A percentile compares a stretch with the other conserved stretches of the same genome.
Conservation (phyloP, 352 stramenopile species). For the Phytophthora crassamura region DNA sequence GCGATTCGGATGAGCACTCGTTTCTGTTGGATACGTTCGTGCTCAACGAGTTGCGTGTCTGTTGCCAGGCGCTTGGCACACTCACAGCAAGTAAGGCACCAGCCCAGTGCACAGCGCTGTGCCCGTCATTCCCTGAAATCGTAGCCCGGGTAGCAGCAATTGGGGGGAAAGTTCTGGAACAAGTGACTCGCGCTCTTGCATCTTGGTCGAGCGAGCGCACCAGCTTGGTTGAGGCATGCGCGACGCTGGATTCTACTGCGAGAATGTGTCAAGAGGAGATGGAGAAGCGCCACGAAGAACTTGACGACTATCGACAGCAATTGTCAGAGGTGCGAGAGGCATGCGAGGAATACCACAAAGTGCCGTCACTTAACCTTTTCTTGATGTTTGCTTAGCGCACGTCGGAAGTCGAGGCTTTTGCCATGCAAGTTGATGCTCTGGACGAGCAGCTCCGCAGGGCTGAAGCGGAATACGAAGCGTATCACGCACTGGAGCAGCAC, state of each 20-base stretch:
- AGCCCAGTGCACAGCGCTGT: conserved; percentile 5
- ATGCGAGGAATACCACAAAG: not conserved
- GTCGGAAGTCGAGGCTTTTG: conserved; percentile 29
- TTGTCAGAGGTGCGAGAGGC: conserved; percentile 34
- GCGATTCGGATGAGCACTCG: not conserved
- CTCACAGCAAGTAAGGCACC: conserved; percentile 14
- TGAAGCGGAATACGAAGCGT: conserved; percentile 25
- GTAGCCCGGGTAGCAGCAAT: conserved; percentile 19
- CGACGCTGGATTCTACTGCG: conserved; percentile 41
- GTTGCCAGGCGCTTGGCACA: conserved; percentile 28
- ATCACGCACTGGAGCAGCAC: conserved; percentile 36
- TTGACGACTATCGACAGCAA: conserved; percentile 27
- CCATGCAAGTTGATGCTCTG: conserved; percentile 25
- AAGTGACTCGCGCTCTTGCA: conserved; percentile 21
- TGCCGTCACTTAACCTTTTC: conserved; percentile 3
- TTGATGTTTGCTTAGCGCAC: conserved; percentile 18
- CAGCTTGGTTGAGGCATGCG: conserved; percentile 39
- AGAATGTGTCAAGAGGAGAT: conserved; percentile 46
- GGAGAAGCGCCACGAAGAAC: conserved; percentile 39
- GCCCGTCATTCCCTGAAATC: conserved; percentile 23
- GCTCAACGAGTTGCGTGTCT: conserved; percentile 24
- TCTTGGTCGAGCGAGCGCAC: conserved; percentile 52
- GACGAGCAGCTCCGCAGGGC: conserved; percentile 35
- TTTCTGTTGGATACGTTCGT: conserved; percentile 26
- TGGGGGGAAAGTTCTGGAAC: conserved; percentile 7